These are phyloP conservation scores for Heliamphora exappendiculata DNA, from an alignment of 148 eudicot species.

Conservation along the genomic window DNA sequence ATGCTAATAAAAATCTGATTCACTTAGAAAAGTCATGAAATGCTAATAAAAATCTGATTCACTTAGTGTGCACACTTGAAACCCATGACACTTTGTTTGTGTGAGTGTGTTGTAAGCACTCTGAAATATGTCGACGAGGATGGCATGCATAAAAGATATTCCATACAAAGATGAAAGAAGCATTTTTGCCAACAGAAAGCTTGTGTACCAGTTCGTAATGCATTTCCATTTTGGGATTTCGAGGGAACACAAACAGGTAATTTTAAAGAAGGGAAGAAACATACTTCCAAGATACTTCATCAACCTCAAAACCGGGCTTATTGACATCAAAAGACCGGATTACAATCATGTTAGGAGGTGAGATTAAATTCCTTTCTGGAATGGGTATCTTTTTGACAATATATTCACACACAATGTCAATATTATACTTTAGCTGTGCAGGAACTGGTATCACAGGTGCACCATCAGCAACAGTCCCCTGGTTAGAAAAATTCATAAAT, in stretches of 20 bases:
- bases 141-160: not conserved
- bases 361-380: slow-evolving; percentile 78
- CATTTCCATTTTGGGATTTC: not conserved
- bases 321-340: slow-evolving; percentile 96
- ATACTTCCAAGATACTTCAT: slow-evolving; percentile 93
- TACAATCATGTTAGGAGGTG: slow-evolving; percentile 97
- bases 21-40: too few species aligned
- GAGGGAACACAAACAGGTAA: not conserved
- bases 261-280: slow-evolving; percentile 7
- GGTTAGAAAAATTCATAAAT: slow-evolving; percentile 8
- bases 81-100: too few species aligned
- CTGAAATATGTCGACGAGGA: not conserved
- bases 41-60: not conserved
- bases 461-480: slow-evolving; percentile 95
- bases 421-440: slow-evolving; percentile 91
- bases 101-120: not conserved
- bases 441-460: slow-evolving; percentile 94
- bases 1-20: not conserved
- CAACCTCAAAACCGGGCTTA: slow-evolving; percentile 94
- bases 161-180: not conserved
- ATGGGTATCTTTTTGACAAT: slow-evolving; percentile 86
- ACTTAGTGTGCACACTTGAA: too few species aligned
- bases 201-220: not conserved
- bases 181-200: not conserved
- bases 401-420: slow-evolving; percentile 88